Evolutionary conservation across 495 filamentous ascomycete species (phyloP).

Genomic region (Daldinia bambusicola): DNA sequence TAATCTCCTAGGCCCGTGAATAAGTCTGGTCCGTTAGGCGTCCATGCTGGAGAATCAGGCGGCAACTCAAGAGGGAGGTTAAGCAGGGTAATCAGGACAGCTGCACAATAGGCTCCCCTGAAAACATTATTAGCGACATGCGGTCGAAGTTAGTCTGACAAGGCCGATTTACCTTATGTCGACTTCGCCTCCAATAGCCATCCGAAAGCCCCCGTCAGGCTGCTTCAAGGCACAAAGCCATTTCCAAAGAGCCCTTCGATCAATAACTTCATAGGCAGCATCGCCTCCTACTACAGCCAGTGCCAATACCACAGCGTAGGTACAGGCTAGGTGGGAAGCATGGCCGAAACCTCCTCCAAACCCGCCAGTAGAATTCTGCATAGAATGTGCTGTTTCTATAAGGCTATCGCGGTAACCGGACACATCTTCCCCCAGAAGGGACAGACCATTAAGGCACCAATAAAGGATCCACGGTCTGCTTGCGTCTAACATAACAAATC

Average conservation of each 20-base stretch:
- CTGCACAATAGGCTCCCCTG: slow-evolving; percentile 89
- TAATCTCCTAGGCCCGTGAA: slow-evolving; percentile 78
- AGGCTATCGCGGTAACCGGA: slow-evolving; percentile 73
- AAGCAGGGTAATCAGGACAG: slow-evolving; percentile 82
- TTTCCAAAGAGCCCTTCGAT: slow-evolving; percentile 85
- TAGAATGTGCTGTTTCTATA: slow-evolving; percentile 73
- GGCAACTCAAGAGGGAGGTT: slow-evolving; percentile 83
- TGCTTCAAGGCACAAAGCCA: slow-evolving; percentile 90
- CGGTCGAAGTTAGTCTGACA: slow-evolving; percentile 26
- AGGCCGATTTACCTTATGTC: slow-evolving; percentile 77
- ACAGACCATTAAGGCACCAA: slow-evolving; percentile 82
- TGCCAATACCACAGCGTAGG: slow-evolving; percentile 82
- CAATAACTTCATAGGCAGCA: slow-evolving; percentile 76
- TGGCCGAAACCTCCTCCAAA: slow-evolving; percentile 97
- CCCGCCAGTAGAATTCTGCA: slow-evolving; percentile 85
- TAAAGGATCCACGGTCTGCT: slow-evolving; percentile 93
- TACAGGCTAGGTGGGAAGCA: slow-evolving; percentile 84
- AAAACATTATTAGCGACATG: slow-evolving; percentile 32
- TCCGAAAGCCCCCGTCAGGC: slow-evolving; percentile 80
- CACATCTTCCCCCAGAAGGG: slow-evolving; percentile 79
- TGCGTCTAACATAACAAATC: slow-evolving; percentile 78
- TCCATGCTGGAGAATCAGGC: slow-evolving; percentile 64
- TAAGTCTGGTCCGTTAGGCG: slow-evolving; percentile 62
- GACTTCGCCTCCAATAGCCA: slow-evolving; percentile 84
- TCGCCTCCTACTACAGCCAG: slow-evolving; percentile 79